A percentile compares a stretch with the other conserved stretches of the same genome.
phyloP scores from a whole-genome alignment of 2,329 filamentous ascomycete genomes.

The Penicillium hordei region DNA sequence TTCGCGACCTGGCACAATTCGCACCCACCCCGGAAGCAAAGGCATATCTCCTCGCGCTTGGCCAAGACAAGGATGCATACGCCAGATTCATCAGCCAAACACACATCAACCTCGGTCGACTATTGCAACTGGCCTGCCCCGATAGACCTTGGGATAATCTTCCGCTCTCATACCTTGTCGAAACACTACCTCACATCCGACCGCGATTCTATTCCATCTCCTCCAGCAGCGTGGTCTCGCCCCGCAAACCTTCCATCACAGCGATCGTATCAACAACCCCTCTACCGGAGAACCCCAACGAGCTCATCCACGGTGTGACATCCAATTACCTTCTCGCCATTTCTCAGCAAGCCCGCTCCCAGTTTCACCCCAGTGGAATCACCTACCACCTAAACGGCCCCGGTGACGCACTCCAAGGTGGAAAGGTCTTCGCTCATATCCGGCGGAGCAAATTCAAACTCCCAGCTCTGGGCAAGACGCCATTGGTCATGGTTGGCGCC shows the following conservation, averaged over 20 bases:
- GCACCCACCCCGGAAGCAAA: constrained; percentile 73
- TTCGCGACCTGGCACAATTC: constrained; percentile 78
- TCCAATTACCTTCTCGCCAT: constrained; percentile 86
- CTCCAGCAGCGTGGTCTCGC: constrained; percentile 57
- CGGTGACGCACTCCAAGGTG: constrained; percentile 85
- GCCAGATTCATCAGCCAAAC: constrained; percentile 70
- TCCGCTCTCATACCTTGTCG: constrained; percentile 85
- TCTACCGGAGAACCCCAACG: constrained; percentile 66
- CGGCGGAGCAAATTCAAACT: constrained; percentile 97
- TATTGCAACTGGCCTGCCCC: constrained; percentile 59
- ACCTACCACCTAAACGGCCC: constrained; percentile 81
- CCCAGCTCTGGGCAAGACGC: constrained; percentile 51
- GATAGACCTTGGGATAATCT: constrained; percentile 73
- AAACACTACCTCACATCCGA: constrained; percentile 82
- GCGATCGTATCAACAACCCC: constrained; percentile 79
- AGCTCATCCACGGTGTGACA: constrained; percentile 80
- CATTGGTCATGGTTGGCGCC: constrained; percentile 54
- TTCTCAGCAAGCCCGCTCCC: constrained; percentile 58
- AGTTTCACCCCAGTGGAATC: constrained; percentile 73
- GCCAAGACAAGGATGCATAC: constrained; percentile 84
- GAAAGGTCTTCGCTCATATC: constrained; percentile 86
- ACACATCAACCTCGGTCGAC: constrained; percentile 62
- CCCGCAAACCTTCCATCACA: constrained; percentile 64
- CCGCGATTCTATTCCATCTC: constrained; percentile 96
- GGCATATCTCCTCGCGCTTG: constrained; percentile 76